A percentile compares a stretch with the other conserved stretches of the same genome.
Evolutionary conservation across 495 filamentous ascomycete genomes (phyloP).

Genomic region (Hyphodiscus hymeniophilus): DNA sequence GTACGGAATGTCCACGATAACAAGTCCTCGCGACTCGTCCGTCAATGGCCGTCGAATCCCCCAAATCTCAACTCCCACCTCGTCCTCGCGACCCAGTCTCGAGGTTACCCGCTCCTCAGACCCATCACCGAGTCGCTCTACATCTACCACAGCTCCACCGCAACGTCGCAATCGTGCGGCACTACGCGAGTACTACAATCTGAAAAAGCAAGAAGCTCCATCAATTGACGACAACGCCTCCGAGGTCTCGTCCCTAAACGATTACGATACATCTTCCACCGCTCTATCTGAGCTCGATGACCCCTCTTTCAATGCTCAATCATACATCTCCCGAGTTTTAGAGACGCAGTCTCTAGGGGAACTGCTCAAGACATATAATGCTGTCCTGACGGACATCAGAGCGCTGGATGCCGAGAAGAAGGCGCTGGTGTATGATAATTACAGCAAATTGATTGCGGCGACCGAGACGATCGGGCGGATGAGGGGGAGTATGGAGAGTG

Average conservation of each 20-base stretch:
- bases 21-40: constrained; percentile 54
- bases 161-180: constrained; percentile 57
- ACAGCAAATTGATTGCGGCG: constrained; percentile 87
- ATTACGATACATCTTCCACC: constrained; percentile 12
- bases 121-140: constrained; percentile 42
- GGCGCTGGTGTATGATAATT: constrained; percentile 96
- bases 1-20: constrained; percentile 63
- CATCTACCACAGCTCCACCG: constrained; percentile 35
- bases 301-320: constrained; percentile 43
- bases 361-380: constrained; percentile 54
- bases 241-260: constrained; percentile 18
- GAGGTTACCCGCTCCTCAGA: constrained; percentile 46
- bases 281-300: constrained; percentile 46
- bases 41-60: constrained; percentile 17
- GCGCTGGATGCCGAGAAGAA: constrained; percentile 92
- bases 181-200: constrained; percentile 88
- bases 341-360: constrained; percentile 55
- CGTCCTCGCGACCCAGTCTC: constrained; percentile 66
- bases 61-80: constrained; percentile 47
- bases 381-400: constrained; percentile 66
- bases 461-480: constrained; percentile 92
- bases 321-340: constrained; percentile 58
- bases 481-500: constrained; percentile 66
- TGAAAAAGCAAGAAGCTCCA: constrained; percentile 44
- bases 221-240: constrained; percentile 15